Evolutionary conservation across 768 basidiomycete genomes (phyloP).

Genomic region (Rhodosporidiobolus sp.): DNA sequence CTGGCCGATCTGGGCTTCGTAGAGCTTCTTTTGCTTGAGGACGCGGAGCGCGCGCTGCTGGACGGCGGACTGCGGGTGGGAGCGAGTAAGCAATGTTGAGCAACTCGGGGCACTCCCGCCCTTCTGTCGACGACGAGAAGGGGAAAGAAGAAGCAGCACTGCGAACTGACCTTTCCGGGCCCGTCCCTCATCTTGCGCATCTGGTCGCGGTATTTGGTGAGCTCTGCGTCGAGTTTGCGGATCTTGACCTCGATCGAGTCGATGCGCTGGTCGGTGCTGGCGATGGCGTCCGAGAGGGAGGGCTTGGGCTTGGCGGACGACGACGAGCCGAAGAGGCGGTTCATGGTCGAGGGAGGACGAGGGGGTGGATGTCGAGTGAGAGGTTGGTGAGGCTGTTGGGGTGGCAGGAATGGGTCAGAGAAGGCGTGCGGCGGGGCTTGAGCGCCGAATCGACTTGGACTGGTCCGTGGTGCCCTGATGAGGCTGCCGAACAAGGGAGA

Average conservation of each 20-base stretch:
- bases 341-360: constrained; percentile 39
- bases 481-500: too few species aligned
- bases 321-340: constrained; percentile 49
- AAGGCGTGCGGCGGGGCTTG: too few species aligned
- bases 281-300: constrained; percentile 85
- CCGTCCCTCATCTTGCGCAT: constrained; percentile 90
- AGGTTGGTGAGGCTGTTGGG: too few species aligned
- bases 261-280: constrained; percentile 52
- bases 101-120: not conserved
- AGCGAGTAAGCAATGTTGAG: not conserved
- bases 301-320: constrained; percentile 67
- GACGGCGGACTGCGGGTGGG: constrained; percentile 67
- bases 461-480: too few species aligned
- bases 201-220: constrained; percentile 87
- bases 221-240: constrained; percentile 90
- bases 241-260: constrained; percentile 77
- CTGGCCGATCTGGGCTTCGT: constrained; percentile 85
- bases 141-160: not conserved
- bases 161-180: constrained; percentile 80
- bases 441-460: too few species aligned
- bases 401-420: too few species aligned
- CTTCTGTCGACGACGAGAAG: not conserved
- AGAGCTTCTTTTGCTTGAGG: constrained; percentile 89
- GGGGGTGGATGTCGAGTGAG: too few species aligned
- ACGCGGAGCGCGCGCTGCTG: constrained; percentile 90